These are phyloP conservation scores for Rhododendron mucronatum DNA, from an alignment of 148 eudicot species.

Conservation along the genomic window DNA sequence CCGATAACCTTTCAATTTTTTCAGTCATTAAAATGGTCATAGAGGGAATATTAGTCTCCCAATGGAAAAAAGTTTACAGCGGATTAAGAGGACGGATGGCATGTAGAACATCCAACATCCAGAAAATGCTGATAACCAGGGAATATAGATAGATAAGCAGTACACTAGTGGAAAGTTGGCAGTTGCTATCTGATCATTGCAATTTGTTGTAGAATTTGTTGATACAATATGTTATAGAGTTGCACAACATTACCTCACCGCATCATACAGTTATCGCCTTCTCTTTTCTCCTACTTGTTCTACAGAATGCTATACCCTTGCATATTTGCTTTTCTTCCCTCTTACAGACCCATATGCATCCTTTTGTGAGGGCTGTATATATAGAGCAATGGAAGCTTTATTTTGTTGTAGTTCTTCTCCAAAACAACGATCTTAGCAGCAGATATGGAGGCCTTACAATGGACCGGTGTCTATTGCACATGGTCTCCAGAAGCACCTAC, in stretches of 20 bases:
- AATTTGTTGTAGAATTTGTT: not conserved
- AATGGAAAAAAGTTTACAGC: not conserved
- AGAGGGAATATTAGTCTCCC: not conserved
- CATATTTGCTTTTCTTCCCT: not conserved
- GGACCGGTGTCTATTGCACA: not conserved
- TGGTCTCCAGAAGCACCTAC: not conserved
- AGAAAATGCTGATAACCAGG: not conserved
- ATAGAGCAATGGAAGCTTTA: slow-evolving; percentile 4
- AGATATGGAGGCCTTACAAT: slow-evolving; percentile 3
- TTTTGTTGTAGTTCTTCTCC: not conserved
- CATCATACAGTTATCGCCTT: not conserved
- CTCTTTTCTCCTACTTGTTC: slow-evolving; percentile 2
- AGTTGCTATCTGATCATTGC: not conserved
- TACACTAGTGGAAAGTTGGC: not conserved
- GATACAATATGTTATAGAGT: not conserved
- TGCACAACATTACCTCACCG: not conserved
- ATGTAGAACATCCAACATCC: not conserved
- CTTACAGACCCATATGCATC: not conserved
- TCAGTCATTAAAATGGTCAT: not conserved
- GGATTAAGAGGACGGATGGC: not conserved
- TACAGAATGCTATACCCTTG: not conserved
- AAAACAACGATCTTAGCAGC: not conserved
- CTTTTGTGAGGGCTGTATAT: not conserved
- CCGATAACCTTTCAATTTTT: not conserved
- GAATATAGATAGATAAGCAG: not conserved